A percentile compares a stretch with the other conserved stretches of the same genome.
Conservation (phyloP, 371 early-diverging fungal genomes). For the Nematocida minor region DNA sequence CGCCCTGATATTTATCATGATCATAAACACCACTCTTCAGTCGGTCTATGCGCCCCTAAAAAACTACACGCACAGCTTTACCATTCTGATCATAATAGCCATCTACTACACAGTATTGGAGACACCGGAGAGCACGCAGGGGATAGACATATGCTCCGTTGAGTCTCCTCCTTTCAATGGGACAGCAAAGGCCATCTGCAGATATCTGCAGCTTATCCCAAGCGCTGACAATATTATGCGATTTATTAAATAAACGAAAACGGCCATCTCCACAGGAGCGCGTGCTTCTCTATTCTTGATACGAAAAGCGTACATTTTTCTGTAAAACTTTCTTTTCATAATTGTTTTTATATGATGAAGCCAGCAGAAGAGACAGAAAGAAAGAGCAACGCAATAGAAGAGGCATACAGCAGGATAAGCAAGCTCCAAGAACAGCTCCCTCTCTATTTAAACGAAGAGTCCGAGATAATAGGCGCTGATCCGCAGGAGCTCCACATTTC, state of each 20-base stretch:
- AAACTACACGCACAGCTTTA: not conserved
- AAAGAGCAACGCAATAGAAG: not conserved
- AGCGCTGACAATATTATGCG: too few relatives aligned
- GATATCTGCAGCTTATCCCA: too few relatives aligned
- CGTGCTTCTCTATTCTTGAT: too few relatives aligned
- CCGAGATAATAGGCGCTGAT: constrained; percentile 20
- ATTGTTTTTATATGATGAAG: constrained; percentile 9
- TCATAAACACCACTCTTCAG: not conserved
- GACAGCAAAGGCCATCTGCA: too few relatives aligned
- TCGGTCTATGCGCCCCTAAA: not conserved
- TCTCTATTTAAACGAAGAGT: constrained; percentile 18
- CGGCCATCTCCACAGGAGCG: too few relatives aligned
- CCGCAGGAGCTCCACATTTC: constrained; percentile 7
- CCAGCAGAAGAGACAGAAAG: not conserved
- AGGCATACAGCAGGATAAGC: not conserved
- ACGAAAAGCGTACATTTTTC: not conserved
- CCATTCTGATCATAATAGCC: not conserved
- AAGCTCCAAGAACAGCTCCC: constrained; percentile 29
- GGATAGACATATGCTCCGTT: too few relatives aligned
- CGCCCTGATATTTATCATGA: not conserved
- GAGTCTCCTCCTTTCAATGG: too few relatives aligned
- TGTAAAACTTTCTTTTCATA: constrained; percentile 2
- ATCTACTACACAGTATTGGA: too few relatives aligned
- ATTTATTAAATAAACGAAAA: too few relatives aligned
- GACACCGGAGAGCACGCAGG: too few relatives aligned